Base-by-base conservation (phyloP, 495 filamentous ascomycete species). In the Penicillium diatomitis region DNA sequence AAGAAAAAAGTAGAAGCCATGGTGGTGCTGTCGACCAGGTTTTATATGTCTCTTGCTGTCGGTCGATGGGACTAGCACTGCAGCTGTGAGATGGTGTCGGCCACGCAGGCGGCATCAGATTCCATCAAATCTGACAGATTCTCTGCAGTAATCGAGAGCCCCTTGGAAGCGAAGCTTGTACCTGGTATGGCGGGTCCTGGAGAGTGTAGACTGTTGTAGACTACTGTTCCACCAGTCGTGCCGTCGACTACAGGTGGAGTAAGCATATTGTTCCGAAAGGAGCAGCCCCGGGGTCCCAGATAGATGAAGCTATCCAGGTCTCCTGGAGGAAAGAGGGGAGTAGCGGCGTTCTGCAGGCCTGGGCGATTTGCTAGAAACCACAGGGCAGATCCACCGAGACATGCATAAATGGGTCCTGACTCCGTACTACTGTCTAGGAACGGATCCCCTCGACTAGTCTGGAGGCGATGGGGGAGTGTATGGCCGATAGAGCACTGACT, bases 301-400 rank as follows among this genome's bases (percentile, higher is more conserved):
- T 71, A 68, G 51, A 71, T 71, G 65, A 68, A 62, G 20, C 20
- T 20, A 20, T 20, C 20, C 20, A 20, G 20, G 20, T 20, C 20
- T 20, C 20, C 20, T 20, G 20, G 20, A 20, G 20, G 20, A 20
- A 20, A 20, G 20, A 20, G 20, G 20, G 20, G 20, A 20, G 20
- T 20, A 20, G 20, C 20, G 20, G 20, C 20, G 20, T 20, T 20
- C 20, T 20, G 20, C 20, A 20, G 20, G 20, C 20, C 20, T 20
- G 20, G 20, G 20, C 20, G 20, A 20, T 20, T 20, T 20, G 20
- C 1, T 20, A 20, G 20, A 20, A 20, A 20, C 20, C 20, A 20
- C 20, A 20, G 20, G 20, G 20, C 20, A 20, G 20, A 2, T 20
- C 20, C 20, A 20, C 20, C 20, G 20, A 20, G 20, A 20, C 20